phyloP scores from a whole-genome alignment of 192 early-diverging fungal species.

The Entomortierella parvispora region DNA sequence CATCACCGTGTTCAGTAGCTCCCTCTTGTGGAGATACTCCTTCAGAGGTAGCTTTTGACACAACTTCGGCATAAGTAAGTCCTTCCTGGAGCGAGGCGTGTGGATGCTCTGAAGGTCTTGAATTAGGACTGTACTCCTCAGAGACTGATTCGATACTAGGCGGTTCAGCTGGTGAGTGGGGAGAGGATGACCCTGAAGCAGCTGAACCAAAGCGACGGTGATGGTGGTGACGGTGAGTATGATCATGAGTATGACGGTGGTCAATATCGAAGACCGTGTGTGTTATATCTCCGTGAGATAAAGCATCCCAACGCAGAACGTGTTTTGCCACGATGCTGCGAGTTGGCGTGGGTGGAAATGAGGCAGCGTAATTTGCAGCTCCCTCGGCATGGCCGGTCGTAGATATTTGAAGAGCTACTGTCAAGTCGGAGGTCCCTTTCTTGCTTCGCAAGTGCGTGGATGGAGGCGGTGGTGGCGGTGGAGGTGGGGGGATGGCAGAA shows the following conservation, averaged over 20 bases:
- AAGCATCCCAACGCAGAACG: conserved; percentile 42
- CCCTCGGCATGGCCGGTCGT: neutral
- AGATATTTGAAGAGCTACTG: conserved; percentile 18
- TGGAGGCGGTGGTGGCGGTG: conserved; percentile 27
- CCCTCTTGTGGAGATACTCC: neutral
- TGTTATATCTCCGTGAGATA: conserved; percentile 35
- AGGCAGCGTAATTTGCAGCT: neutral
- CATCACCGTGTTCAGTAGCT: conserved; percentile 14
- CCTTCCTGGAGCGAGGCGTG: neutral
- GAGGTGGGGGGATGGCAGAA: neutral
- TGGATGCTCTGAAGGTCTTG: too few species aligned
- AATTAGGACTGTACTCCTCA: too few species aligned
- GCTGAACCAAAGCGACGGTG: neutral
- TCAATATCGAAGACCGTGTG: conserved; percentile 46
- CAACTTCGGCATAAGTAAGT: too few species aligned
- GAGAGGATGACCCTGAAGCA: too few species aligned
- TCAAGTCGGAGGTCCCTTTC: neutral
- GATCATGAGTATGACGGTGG: conserved; percentile 1
- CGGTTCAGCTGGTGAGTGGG: too few species aligned
- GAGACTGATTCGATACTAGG: neutral
- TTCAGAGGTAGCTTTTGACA: too few species aligned
- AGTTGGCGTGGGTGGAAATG: conserved; percentile 19
- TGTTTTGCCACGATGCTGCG: conserved; percentile 33
- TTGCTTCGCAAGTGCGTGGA: neutral
- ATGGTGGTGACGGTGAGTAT: conserved; percentile 2